These are phyloP conservation scores for Silene latifolia DNA, from an alignment of 148 eudicot species.

Conservation along the genomic window DNA sequence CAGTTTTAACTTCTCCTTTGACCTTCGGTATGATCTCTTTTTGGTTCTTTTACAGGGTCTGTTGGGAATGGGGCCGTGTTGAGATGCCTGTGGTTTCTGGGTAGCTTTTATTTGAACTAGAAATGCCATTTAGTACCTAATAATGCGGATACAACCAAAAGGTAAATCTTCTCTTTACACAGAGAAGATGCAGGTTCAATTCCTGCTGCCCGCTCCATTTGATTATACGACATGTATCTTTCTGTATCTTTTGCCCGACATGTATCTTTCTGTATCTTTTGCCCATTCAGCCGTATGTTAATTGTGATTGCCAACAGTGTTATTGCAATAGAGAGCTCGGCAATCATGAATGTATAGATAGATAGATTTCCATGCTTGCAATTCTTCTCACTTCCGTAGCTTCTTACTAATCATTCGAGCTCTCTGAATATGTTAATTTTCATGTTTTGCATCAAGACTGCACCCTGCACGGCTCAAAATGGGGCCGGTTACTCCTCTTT, in stretches of 20 bases:
- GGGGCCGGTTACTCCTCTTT: background rate
- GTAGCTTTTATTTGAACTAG: background rate
- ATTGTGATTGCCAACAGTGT: background rate
- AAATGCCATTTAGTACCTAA: background rate
- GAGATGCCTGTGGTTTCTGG: too few relatives aligned
- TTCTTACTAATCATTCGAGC: background rate
- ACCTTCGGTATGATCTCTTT: slow-evolving; percentile 14
- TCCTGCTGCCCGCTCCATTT: slow-evolving; percentile 29
- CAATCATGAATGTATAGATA: background rate
- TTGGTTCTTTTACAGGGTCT: background rate
- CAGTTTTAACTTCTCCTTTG: slow-evolving; percentile 8
- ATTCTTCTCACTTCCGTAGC: background rate
- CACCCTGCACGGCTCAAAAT: background rate
- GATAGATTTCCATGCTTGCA: background rate
- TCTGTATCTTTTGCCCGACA: too few relatives aligned
- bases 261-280: too few relatives aligned
- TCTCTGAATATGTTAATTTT: background rate
- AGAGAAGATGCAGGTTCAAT: slow-evolving; percentile 33
- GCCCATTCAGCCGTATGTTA: background rate
- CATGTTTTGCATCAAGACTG: background rate
- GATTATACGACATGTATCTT: too few relatives aligned
- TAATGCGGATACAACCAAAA: slow-evolving; percentile 26
- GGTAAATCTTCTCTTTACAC: slow-evolving; percentile 25
- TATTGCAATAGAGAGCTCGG: background rate
- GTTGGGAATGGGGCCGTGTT: background rate